Percentiles rank a stretch among this genome's conserved stretches.
Evolutionary conservation across 352 stramenopile genomes (phyloP).

Genomic region (Blastocystis sp.): DNA sequence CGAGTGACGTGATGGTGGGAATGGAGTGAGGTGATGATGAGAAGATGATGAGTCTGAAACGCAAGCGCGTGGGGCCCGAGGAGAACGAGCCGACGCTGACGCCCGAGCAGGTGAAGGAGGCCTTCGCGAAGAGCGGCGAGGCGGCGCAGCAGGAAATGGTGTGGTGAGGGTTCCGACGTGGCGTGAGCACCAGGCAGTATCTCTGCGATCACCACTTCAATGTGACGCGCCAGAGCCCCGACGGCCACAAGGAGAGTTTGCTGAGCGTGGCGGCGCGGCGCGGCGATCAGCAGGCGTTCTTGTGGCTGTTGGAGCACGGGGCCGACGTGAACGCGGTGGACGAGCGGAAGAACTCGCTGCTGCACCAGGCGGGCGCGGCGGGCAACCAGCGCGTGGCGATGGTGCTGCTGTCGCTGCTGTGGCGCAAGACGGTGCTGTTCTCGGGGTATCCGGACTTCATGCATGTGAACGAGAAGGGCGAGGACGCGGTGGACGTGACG

Average conservation of each 20-base stretch:
- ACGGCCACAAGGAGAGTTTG: not conserved
- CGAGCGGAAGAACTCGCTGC: conserved; percentile 3
- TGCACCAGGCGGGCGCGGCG: conserved; percentile 44
- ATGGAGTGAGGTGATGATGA: not conserved
- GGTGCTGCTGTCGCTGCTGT: conserved; percentile 63
- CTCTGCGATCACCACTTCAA: conserved; percentile 43
- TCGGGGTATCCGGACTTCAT: conserved; percentile 67
- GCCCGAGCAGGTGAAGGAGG: not conserved
- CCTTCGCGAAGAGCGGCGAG: not conserved
- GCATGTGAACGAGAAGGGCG: conserved; percentile 57
- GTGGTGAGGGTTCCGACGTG: not conserved
- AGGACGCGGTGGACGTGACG: conserved; percentile 60
- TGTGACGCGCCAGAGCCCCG: not conserved
- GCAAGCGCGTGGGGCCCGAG: conserved; percentile 17
- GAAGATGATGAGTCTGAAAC: conserved; percentile 51
- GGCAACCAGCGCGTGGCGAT: conserved; percentile 45
- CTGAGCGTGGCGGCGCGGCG: not conserved
- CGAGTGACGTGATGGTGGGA: conserved; percentile 18
- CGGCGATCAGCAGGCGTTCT: not conserved
- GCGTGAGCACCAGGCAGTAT: conserved; percentile 3
- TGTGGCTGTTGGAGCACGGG: conserved; percentile 50
- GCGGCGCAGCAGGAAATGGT: conserved; percentile 21
- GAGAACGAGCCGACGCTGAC: not conserved
- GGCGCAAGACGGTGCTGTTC: conserved; percentile 48
- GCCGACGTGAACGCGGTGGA: conserved; percentile 67